Evolutionary conservation across 108 stramenopile genomes (phyloP), one percentile per base, ranked within the genome.

Genomic region (Schizochytrium sp.): DNA sequence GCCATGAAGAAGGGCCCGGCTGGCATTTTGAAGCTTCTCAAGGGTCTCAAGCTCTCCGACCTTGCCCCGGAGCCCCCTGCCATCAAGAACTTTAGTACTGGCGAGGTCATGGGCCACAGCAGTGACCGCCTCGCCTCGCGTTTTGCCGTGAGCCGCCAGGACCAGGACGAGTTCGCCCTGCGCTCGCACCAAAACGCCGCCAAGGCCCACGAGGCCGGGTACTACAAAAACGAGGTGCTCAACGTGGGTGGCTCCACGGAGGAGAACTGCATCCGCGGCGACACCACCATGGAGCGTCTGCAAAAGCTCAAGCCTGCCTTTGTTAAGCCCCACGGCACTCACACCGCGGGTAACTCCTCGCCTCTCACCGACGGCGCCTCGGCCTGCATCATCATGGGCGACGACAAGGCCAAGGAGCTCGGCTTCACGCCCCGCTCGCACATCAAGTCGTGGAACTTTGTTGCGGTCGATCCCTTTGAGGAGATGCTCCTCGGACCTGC

Each of bases 101-200:
- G 98, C 18, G 99, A 99, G 90, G 97, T 99, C n/a, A 99, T 99
- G 99, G 99, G 98, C 5, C 96, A 98, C 89, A 93, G 92, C 60
- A 95, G 93, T 76, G 98, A 99, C 94, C 95, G 97, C 34, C 93
- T 99, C 19, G 94, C 95, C 21, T 97, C 97, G 71, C 97, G 97
- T 91, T 98, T 98, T 90, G 97, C 98, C 76, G 95, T 99, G 4
- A 94, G 94, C 57, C 93, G 99, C 87, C 57, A 93, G 55, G 99
- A 98, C 6, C 98, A 98, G 92, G 99, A 99, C 88, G 95, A 96
- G 89, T 99, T 97, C 83, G 97, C 98, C 25, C 95, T 97, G 5
- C 93, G 97, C 43, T 95, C 94, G 58, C 99, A 99, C 89, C 87
- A 89, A 23, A 69, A 95, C 87, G 99, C 99, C 44, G 94, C 93